These are phyloP conservation scores for Lentinula boryana DNA, from an alignment of 768 basidiomycete genomes.

Conservation along the genomic window DNA sequence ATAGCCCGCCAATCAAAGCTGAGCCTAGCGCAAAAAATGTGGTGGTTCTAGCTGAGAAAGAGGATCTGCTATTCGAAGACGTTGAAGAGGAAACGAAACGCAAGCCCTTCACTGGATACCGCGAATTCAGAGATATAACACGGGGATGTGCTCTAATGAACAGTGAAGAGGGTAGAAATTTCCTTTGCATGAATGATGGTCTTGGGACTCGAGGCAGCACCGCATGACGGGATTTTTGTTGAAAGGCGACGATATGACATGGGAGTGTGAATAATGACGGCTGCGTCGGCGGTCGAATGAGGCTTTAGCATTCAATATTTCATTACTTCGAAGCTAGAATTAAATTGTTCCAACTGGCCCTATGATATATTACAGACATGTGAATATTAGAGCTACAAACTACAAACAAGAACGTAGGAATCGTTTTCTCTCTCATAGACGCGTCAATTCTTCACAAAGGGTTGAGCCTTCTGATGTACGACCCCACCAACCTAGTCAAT, in stretches of 20 bases:
- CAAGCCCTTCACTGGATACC: neutral
- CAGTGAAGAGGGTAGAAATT: neutral
- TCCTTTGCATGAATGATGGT: neutral
- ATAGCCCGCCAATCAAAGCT: neutral
- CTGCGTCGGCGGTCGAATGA: too few species aligned
- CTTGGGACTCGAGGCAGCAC: neutral
- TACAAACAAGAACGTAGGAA: too few species aligned
- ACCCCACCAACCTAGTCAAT: neutral
- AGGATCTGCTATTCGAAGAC: neutral
- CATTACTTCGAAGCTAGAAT: too few species aligned
- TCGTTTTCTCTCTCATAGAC: too few species aligned
- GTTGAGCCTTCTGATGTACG: too few species aligned
- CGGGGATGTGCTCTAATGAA: neutral
- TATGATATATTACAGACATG: too few species aligned
- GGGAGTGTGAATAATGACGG: too few species aligned
- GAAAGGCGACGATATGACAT: neutral
- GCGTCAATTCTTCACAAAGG: too few species aligned
- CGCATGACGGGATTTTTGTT: neutral
- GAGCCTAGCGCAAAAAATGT: neutral
- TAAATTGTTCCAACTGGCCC: too few species aligned
- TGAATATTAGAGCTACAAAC: too few species aligned
- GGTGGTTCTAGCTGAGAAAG: neutral
- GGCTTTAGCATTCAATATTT: too few species aligned
- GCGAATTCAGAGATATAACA: neutral
- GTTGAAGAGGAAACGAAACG: neutral